A percentile compares a stretch with the other conserved stretches of the same genome.
Evolutionary conservation across 768 basidiomycete genomes (phyloP).

Genomic region (Boletus vinaceobasis): DNA sequence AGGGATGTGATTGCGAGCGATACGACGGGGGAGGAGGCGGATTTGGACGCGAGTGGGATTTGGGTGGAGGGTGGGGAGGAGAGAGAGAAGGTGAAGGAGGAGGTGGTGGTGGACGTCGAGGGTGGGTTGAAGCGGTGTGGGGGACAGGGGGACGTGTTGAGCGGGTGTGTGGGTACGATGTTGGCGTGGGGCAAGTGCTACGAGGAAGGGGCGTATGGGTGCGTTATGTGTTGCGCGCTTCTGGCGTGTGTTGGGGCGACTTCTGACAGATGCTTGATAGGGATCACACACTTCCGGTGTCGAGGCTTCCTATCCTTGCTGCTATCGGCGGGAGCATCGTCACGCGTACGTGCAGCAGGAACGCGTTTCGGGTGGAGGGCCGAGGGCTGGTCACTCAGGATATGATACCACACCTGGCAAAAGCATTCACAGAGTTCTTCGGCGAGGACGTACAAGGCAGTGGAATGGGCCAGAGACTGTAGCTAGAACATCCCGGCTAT

Average conservation of each 20-base stretch:
- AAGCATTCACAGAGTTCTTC: conserved; percentile 72
- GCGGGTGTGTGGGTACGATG: conserved; percentile 83
- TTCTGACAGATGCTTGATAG: conserved; percentile 31
- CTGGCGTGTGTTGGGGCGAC: background rate
- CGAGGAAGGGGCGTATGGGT: conserved; percentile 83
- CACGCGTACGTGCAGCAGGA: conserved; percentile 77
- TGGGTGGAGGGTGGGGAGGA: conserved; percentile 41
- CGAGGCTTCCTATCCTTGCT: conserved; percentile 76
- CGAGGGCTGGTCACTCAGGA: conserved; percentile 82
- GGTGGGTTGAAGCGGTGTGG: conserved; percentile 93
- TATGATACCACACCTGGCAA: conserved; percentile 62
- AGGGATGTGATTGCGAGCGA: conserved; percentile 80
- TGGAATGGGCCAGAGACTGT: conserved; percentile 33
- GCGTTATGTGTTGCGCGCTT: conserved; percentile 1
- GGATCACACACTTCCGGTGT: conserved; percentile 51
- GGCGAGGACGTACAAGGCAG: conserved; percentile 37
- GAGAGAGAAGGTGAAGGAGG: conserved; percentile 53
- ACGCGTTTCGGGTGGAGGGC: conserved; percentile 73
- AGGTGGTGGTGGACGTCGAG: conserved; percentile 59
- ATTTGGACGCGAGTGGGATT: conserved; percentile 42
- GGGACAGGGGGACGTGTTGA: conserved; percentile 93
- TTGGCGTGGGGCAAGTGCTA: conserved; percentile 96
- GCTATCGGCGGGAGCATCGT: conserved; percentile 86
- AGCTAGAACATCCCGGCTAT: conserved; percentile 3
- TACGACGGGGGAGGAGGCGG: conserved; percentile 54